These are phyloP conservation scores for Pseudoneurospora amorphoporcata DNA, from an alignment of 495 filamentous ascomycete species.

Conservation along the genomic window DNA sequence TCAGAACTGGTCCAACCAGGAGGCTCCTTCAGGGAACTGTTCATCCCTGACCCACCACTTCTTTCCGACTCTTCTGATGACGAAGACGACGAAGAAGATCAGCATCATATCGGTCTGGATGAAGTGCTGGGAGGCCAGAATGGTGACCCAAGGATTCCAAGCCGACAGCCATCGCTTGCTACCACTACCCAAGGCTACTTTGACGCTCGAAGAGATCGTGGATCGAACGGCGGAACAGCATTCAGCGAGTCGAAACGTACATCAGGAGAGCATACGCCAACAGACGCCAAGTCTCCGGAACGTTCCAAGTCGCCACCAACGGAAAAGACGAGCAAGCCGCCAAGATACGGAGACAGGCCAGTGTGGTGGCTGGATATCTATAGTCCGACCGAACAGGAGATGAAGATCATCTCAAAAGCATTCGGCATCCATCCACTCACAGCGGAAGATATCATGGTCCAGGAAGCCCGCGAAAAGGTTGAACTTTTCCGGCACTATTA, in stretches of 20 bases:
- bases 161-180: slow-evolving; percentile 24
- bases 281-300: slow-evolving; percentile 15
- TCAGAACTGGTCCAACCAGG: slow-evolving; percentile 83
- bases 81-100: slow-evolving; percentile 43
- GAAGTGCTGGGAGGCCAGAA: slow-evolving; percentile 16
- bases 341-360: slow-evolving; percentile 75
- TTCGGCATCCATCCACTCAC: slow-evolving; percentile 94
- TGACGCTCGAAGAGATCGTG: slow-evolving; percentile 10
- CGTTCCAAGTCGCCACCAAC: slow-evolving; percentile 16
- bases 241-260: slow-evolving; percentile 7
- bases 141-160: slow-evolving; percentile 19
- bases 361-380: slow-evolving; percentile 94
- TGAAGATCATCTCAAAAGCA: slow-evolving; percentile 81
- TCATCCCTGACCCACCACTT: slow-evolving; percentile 47
- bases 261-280: slow-evolving; percentile 10
- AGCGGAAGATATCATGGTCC: slow-evolving; percentile 91
- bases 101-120: slow-evolving; percentile 14
- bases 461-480: slow-evolving; percentile 95
- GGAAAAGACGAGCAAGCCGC: slow-evolving; percentile 33
- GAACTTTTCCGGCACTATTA: slow-evolving; percentile 96
- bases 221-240: not conserved
- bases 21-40: slow-evolving; percentile 71
- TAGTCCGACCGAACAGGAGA: slow-evolving; percentile 82
- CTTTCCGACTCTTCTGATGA: slow-evolving; percentile 48
- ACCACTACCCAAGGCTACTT: slow-evolving; percentile 17